Evolutionary conservation across 73 alveolate genomes (phyloP), one percentile per base, ranked within the genome.

Genomic region (Symbiodinium pilosum): DNA sequence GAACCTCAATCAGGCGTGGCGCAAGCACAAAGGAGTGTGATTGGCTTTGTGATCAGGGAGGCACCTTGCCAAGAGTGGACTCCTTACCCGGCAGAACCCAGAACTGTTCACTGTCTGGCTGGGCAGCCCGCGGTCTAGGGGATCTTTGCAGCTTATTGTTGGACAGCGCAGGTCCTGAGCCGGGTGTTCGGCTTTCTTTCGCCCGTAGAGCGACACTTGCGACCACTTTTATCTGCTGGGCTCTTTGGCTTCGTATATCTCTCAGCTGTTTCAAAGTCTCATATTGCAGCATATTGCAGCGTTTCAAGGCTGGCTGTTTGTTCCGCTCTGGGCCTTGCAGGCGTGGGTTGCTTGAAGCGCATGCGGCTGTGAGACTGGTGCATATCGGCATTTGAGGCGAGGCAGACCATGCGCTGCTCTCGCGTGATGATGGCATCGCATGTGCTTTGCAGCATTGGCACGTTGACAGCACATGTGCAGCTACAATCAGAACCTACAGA

Each of bases 1-100:
- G 43, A 44, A 84, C 44, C 52, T 84, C 68, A 84, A 84, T 36
- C 77, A 84, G 69, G 93, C 73, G 93, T 21, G n/a, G n/a, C n/a
- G n/a, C n/a, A n/a, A n/a, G n/a, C n/a, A n/a, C n/a, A n/a, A n/a
- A n/a, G n/a, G n/a, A n/a, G n/a, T n/a, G n/a, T n/a, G n/a, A n/a
- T n/a, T n/a, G n/a, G n/a, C n/a, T n/a, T n/a, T n/a, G n/a, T n/a
- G n/a, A n/a, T n/a, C n/a, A n/a, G n/a, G n/a, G n/a, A n/a, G n/a
- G n/a, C n/a, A n/a, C n/a, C n/a, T n/a, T n/a, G n/a, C n/a, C n/a
- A n/a, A n/a, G n/a, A n/a, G n/a, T n/a, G n/a, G n/a, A n/a, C n/a
- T n/a, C n/a, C n/a, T n/a, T n/a, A n/a, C n/a, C n/a, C n/a, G n/a
- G n/a, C n/a, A n/a, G n/a, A n/a, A n/a, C n/a, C n/a, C n/a, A n/a